Conservation (phyloP, 2,329 filamentous ascomycete species). For the Zymoseptoria pseudotritici region DNA sequence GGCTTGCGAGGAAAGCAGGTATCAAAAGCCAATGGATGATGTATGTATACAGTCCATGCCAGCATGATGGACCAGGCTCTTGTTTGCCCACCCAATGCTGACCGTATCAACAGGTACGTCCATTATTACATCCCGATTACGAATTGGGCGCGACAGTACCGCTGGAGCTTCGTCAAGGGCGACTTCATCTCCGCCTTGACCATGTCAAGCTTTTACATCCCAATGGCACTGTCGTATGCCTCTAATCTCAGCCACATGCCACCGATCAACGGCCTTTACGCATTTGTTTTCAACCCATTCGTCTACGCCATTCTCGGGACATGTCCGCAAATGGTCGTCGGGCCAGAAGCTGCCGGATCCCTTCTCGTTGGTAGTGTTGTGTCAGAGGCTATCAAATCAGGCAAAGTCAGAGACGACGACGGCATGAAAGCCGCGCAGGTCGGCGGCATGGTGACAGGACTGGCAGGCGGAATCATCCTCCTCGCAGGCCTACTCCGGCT, state of each 20-base stretch:
- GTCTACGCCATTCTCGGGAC: constrained; percentile 88
- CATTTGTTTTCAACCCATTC: constrained; percentile 86
- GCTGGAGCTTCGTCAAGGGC: constrained; percentile 70
- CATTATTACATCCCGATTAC: constrained; percentile 89
- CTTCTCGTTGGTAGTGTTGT: constrained; percentile 83
- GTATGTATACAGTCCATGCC: constrained; percentile 42
- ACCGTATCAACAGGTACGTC: constrained; percentile 58
- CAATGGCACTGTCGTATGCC: constrained; percentile 90
- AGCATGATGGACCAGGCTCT: neutral
- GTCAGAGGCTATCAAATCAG: constrained; percentile 64
- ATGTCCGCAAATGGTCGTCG: constrained; percentile 87
- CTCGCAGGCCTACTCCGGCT: constrained; percentile 75
- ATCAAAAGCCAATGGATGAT: constrained; percentile 66
- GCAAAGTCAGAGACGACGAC: constrained; percentile 57
- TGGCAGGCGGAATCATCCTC: constrained; percentile 84
- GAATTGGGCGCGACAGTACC: constrained; percentile 86
- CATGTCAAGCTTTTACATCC: constrained; percentile 97
- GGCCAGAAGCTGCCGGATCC: constrained; percentile 88
- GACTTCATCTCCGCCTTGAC: constrained; percentile 84
- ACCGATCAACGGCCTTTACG: constrained; percentile 87
- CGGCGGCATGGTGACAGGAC: constrained; percentile 78
- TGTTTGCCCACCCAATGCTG: constrained; percentile 9
- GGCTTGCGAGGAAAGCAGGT: constrained; percentile 64
- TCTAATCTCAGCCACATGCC: constrained; percentile 88
- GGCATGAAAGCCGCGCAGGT: constrained; percentile 70